Base-by-base conservation (phyloP, 352 stramenopile genomes). In the Phytopythium kandeliae region DNA sequence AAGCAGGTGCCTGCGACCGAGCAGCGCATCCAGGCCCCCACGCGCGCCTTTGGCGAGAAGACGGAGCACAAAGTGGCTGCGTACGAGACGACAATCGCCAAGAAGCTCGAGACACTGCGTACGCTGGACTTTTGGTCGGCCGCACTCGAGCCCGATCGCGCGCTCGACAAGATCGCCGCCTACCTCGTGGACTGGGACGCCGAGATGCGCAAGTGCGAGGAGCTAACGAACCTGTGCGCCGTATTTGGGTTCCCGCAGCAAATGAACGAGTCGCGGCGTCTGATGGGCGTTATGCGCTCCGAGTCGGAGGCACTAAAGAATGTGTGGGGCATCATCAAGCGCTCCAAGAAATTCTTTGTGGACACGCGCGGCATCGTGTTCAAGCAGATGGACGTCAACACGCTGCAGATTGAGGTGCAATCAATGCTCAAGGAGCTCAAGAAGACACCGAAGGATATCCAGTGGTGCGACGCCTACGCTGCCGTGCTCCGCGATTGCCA, bases 241-340 rank as follows among this genome's bases (percentile, higher is more conserved):
- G 94, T 97, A 30, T 98, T 98, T 65, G 93, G 96, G 2, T 97
- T 98, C 53, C 89, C 94, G 10, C 88, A 97, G 40, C 69, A 97
- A 15, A 98, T 98, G 67, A 88, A 97, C 61, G 74, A 91, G 49
- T 90, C 89, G 11, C 60, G 86, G 26, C 63, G 74, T 17, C 92
- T 97, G 66, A 89, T 97, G 68, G 78, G 80, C 5, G 61, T 91
- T 13, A 97, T 98, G 81, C 77, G 74, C 21, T 65, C 66, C 13
- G 81, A 92, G 53, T 76, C 77, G 12, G 83, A 92, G 54, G 77
- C 68, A n/a, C 67, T 81, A 42, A 92, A 92, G 52, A 84, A 59
- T 2, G 77, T 93, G 1, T 93, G 83, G 83, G 70, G 62, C 34
- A 86, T 90, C 38, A 86, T 94, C 51, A 87, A 90, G 35, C 75